Base-by-base conservation (phyloP, 805 yeast genomes). In the Naumovozyma castellii region DNA sequence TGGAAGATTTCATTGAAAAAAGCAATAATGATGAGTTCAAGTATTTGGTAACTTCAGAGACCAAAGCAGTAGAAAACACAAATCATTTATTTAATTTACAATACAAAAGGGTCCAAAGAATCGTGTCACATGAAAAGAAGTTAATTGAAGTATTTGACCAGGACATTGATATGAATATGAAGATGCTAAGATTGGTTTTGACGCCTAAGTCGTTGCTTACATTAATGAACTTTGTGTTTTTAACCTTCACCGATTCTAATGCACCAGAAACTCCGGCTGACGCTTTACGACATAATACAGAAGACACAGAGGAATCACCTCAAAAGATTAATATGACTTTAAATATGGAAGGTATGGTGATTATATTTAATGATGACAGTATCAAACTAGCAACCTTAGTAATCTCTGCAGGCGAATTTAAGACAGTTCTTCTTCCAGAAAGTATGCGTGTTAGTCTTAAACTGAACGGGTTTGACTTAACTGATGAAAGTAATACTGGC, bases 191-290 rank as follows among this genome's bases (percentile, higher is more conserved):
- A 45, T 70, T 83, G 29, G 80, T 84, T 2, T 61, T 88, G 5
- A 77, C 94, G 0, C 76, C 97, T 36, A 82, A 76, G 53, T 82
- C 94, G 1, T 62, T 84, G 13, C 67, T 92, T 44, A 81, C 94
- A 1, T 64, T 92, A 12, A 62, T 90, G 46, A 90, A 87, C 57
- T 92, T 80, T 57, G 68, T 83, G 2, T 65, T 88, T 52, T 83
- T 86, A 34, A 92, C 97, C 0, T 92, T 92, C 57, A 82, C 96
- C 0, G 80, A 80, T 59, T 95, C 95, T 0, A 42, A 76, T 45
- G 79, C 82, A 1, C 75, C 74, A 4, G 77, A 75, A 33, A 65
- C 77, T 1, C 84, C 85, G 1, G 80, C 87, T 0, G 88, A 80
- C 62, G 76, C 68, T 22, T 65, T 82, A 43, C 75, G 80, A 40